Conservation (phyloP, 352 stramenopile species). For the Plasmopara viticola region DNA sequence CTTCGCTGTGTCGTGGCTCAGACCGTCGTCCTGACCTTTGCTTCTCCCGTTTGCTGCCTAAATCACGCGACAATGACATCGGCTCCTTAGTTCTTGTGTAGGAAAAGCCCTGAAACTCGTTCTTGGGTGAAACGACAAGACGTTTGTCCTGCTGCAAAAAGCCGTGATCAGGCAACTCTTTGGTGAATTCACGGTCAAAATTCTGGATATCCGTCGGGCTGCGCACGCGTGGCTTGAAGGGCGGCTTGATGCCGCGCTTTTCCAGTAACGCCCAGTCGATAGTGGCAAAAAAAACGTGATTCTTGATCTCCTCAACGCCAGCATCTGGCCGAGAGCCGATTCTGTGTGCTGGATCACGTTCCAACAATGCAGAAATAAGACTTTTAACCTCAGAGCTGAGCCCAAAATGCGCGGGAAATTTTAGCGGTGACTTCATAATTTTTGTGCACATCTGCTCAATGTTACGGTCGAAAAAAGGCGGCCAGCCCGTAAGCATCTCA, state of each 20-base stretch:
- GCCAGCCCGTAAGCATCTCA: slow-evolving; percentile 93
- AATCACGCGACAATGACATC: slow-evolving; percentile 14
- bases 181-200: slow-evolving; percentile 86
- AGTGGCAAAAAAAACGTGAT: slow-evolving; percentile 72
- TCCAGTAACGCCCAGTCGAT: slow-evolving; percentile 77
- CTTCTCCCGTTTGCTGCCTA: slow-evolving; percentile 29
- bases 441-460: slow-evolving; percentile 89
- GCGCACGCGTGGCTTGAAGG: slow-evolving; percentile 80
- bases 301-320: slow-evolving; percentile 69
- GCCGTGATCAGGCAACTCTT: slow-evolving; percentile 68
- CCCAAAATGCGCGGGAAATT: slow-evolving; percentile 80
- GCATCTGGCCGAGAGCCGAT: slow-evolving; percentile 62
- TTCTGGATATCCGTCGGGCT: slow-evolving; percentile 82
- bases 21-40: slow-evolving; percentile 25
- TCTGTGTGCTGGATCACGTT: slow-evolving; percentile 63
- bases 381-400: slow-evolving; percentile 70
- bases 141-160: slow-evolving; percentile 78
- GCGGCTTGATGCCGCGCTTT: slow-evolving; percentile 63
- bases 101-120: slow-evolving; percentile 84
- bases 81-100: slow-evolving; percentile 45
- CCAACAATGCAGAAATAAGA: slow-evolving; percentile 69
- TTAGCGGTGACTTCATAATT: slow-evolving; percentile 86
- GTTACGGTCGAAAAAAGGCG: slow-evolving; percentile 90
- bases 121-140: slow-evolving; percentile 65
- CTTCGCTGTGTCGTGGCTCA: slow-evolving; percentile 26